phyloP scores from a whole-genome alignment of 2,329 filamentous ascomycete genomes.

The Aspergillus intermedius region DNA sequence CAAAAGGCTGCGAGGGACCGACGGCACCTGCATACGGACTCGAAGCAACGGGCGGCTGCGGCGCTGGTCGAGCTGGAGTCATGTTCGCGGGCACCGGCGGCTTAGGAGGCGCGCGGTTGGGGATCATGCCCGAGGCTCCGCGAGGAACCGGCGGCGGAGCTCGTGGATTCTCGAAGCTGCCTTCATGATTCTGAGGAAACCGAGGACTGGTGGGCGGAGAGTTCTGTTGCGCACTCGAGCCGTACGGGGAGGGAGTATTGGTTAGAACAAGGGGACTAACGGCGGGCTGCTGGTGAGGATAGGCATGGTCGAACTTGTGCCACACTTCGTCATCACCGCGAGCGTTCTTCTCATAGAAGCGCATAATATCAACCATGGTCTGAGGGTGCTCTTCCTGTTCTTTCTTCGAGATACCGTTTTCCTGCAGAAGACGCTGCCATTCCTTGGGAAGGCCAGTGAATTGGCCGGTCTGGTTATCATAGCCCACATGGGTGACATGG shows the following conservation, averaged over 20 bases:
- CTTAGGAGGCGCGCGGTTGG: slow-evolving; percentile 77
- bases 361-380: slow-evolving; percentile 90
- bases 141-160: slow-evolving; percentile 82
- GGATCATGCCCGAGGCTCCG: slow-evolving; percentile 54
- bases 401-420: slow-evolving; percentile 92
- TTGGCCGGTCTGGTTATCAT: slow-evolving; percentile 91
- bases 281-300: slow-evolving; percentile 46
- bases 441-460: slow-evolving; percentile 96
- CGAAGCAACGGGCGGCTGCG: slow-evolving; percentile 32
- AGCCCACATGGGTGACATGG: slow-evolving; percentile 95
- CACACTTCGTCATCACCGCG: slow-evolving; percentile 80
- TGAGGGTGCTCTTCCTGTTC: slow-evolving; percentile 94
- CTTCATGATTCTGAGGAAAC: slow-evolving; percentile 82
- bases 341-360: slow-evolving; percentile 93
- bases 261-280: slow-evolving; percentile 35
- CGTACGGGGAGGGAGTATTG: slow-evolving; percentile 42
- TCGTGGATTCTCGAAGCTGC: slow-evolving; percentile 94
- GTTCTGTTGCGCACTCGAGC: slow-evolving; percentile 56
- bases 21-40: slow-evolving; percentile 31
- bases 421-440: slow-evolving; percentile 93
- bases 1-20: slow-evolving; percentile 28
- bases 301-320: slow-evolving; percentile 92
- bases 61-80: slow-evolving; percentile 37
- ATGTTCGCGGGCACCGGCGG: slow-evolving; percentile 55
- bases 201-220: slow-evolving; percentile 78